Percentiles rank a stretch among this genome's conserved stretches.
These are phyloP conservation scores for Aspergillus chevalieri DNA, from an alignment of 2,329 filamentous ascomycete genomes.

Conservation along the genomic window DNA sequence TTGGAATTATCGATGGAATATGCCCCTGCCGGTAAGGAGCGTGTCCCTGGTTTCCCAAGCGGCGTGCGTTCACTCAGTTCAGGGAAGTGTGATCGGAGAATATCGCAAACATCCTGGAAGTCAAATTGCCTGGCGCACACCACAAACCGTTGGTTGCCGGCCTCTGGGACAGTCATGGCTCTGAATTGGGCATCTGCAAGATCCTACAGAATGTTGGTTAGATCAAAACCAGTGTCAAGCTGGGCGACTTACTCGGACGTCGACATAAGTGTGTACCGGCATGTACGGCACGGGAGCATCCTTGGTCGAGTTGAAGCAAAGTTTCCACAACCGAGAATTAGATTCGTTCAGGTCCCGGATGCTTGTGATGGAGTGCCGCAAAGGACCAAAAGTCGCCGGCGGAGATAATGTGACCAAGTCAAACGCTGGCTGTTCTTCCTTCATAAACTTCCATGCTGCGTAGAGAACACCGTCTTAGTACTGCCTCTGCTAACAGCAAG, in stretches of 20 bases:
- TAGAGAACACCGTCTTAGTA: not conserved
- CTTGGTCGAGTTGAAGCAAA: not conserved
- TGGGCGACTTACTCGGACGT: not conserved
- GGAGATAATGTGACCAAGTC: not conserved
- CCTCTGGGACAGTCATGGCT: not conserved
- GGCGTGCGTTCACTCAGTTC: not conserved
- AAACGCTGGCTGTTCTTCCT: not conserved
- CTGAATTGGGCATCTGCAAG: not conserved
- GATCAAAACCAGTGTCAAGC: not conserved
- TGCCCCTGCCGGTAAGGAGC: not conserved
- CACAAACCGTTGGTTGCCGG: not conserved
- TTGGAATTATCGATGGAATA: not conserved
- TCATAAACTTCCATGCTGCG: not conserved
- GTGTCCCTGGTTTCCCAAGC: not conserved
- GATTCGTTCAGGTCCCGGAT: conserved; percentile 3
- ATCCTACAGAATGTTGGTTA: not conserved
- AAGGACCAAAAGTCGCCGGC: not conserved
- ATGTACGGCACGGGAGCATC: not conserved
- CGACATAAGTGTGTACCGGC: not conserved
- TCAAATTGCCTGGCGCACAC: not conserved
- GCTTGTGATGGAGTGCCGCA: not conserved
- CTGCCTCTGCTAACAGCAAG: not conserved
- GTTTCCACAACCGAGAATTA: not conserved
- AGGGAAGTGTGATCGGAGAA: not conserved
- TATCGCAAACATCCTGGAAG: not conserved